phyloP scores from a whole-genome alignment of 2,329 filamentous ascomycete species.

The Cladobotryum mycophilum region DNA sequence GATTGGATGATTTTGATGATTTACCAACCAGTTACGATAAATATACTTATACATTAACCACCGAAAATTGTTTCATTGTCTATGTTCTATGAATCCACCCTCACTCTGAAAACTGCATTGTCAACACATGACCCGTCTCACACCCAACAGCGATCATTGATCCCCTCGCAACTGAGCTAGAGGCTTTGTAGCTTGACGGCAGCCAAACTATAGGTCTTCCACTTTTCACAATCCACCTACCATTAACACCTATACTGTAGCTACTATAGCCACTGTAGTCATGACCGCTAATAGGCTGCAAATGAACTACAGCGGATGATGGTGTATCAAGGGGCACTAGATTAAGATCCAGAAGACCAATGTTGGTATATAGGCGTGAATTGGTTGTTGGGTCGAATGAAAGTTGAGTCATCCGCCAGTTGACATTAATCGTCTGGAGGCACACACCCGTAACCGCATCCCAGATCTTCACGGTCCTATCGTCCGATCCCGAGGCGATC shows the following conservation, averaged over 20 bases:
- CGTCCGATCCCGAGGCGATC: neutral
- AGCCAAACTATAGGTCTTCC: constrained; percentile 14
- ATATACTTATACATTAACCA: too few relatives aligned
- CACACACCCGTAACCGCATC: neutral
- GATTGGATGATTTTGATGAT: too few relatives aligned
- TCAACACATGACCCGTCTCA: constrained; percentile 10
- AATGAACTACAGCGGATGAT: neutral
- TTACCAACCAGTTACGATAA: too few relatives aligned
- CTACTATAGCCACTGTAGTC: neutral
- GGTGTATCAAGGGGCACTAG: too few relatives aligned
- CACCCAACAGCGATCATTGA: constrained; percentile 11
- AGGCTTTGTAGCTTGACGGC: constrained; percentile 8
- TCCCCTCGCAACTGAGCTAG: neutral
- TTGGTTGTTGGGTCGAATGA: constrained; percentile 1
- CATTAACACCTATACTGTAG: neutral
- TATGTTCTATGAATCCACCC: neutral
- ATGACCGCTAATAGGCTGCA: neutral
- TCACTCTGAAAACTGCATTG: constrained; percentile 11
- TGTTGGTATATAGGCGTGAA: neutral
- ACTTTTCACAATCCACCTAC: constrained; percentile 11
- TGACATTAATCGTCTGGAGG: neutral
- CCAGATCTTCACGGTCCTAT: constrained; percentile 3
- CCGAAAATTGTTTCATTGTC: neutral
- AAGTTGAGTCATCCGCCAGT: neutral
- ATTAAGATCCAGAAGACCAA: constrained; percentile 3